phyloP scores from a whole-genome alignment of 441 rosid genomes.

The Eugenia klotzschiana region DNA sequence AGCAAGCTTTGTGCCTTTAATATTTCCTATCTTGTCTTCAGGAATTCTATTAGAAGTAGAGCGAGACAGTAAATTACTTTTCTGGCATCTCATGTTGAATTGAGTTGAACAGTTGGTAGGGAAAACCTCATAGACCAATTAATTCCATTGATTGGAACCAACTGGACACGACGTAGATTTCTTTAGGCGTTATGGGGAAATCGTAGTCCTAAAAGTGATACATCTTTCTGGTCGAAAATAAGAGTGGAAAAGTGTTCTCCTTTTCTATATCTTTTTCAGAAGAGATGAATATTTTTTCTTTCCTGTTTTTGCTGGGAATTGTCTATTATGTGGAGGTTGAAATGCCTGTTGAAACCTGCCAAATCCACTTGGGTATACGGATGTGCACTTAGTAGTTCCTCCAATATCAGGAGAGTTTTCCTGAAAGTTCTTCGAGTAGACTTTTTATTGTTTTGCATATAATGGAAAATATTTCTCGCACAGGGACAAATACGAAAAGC shows the following conservation, averaged over 20 bases:
- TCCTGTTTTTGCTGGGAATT: neutral
- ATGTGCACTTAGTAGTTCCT: neutral
- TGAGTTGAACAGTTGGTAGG: neutral
- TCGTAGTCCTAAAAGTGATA: neutral
- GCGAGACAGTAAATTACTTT: neutral
- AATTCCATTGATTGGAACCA: neutral
- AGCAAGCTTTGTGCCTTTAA: neutral
- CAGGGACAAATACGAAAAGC: conserved; percentile 51
- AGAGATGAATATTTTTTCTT: neutral
- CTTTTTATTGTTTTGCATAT: neutral
- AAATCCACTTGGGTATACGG: neutral
- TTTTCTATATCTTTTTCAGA: neutral
- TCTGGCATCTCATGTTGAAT: neutral
- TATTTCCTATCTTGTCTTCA: neutral
- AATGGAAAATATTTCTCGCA: neutral
- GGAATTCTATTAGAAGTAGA: neutral
- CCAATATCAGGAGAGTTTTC: neutral
- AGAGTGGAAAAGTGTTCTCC: neutral
- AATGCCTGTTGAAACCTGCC: neutral
- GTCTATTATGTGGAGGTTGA: neutral
- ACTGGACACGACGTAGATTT: neutral
- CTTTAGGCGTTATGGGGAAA: neutral
- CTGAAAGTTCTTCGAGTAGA: neutral
- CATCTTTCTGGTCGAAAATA: neutral
- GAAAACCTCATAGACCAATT: neutral